Evolutionary conservation across 768 basidiomycete species (phyloP).

Genomic region (Vishniacozyma victoriae): DNA sequence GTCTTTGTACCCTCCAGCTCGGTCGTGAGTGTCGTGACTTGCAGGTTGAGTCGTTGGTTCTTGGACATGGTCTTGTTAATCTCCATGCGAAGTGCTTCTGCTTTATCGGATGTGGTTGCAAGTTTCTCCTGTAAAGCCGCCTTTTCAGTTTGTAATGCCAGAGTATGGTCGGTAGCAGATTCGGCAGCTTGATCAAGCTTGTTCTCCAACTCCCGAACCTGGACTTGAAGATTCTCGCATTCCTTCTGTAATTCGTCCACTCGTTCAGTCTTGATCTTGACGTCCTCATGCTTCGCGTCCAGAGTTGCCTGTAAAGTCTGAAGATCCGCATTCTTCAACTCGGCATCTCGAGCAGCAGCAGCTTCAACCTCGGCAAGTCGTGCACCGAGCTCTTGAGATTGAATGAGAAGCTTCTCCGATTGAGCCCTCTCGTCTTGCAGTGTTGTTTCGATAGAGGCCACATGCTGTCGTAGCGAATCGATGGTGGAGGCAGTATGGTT

Average conservation of each 20-base stretch:
- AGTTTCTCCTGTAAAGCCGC: neutral
- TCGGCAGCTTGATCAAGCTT: neutral
- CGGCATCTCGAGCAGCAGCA: neutral
- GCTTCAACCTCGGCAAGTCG: neutral
- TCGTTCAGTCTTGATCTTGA: constrained; percentile 1
- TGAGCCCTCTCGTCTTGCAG: neutral
- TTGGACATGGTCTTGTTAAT: neutral
- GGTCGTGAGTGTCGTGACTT: too few species aligned
- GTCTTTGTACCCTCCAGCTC: too few species aligned
- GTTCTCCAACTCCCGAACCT: neutral
- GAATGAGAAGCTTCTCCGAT: neutral
- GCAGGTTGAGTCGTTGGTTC: too few species aligned
- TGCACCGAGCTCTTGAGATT: neutral
- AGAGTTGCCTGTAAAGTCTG: constrained; percentile 3
- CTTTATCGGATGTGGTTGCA: neutral
- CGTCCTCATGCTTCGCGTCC: neutral
- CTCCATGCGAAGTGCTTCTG: neutral
- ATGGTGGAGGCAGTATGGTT: too few species aligned
- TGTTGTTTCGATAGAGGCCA: neutral
- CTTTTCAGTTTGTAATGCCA: neutral
- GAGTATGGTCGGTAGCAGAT: neutral
- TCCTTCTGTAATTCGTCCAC: neutral
- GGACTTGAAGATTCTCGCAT: neutral
- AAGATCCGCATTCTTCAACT: neutral
- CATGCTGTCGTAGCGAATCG: neutral